Percentiles rank a stretch among this genome's conserved stretches.
Evolutionary conservation across 164 flowering plant genomes (phyloP).

Genomic region (Santalum album): DNA sequence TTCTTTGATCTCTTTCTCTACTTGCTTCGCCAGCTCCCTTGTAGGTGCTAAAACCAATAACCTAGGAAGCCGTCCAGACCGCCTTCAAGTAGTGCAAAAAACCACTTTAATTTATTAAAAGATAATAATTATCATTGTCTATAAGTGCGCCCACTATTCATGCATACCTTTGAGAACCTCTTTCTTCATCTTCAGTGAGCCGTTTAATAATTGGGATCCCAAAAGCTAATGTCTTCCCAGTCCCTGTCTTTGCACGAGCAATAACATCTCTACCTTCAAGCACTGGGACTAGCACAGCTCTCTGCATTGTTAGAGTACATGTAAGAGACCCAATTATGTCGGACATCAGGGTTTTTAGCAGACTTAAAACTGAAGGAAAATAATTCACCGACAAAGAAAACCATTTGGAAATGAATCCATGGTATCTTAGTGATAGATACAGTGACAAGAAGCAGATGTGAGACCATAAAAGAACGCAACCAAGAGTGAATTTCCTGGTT

Average conservation of each 20-base stretch:
- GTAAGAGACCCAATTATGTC: not conserved
- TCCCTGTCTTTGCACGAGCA: constrained; percentile 98
- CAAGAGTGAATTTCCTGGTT: too few relatives aligned
- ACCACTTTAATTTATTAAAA: not conserved
- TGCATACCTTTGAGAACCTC: constrained; percentile 40
- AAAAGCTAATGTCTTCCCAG: constrained; percentile 96
- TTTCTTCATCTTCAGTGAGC: constrained; percentile 42
- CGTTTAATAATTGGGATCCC: constrained; percentile 87
- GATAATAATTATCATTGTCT: not conserved
- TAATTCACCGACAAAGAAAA: not conserved
- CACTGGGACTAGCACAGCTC: constrained; percentile 89
- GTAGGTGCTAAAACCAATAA: constrained; percentile 87
- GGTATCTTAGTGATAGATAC: too few relatives aligned
- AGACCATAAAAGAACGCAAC: too few relatives aligned
- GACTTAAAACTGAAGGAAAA: not conserved
- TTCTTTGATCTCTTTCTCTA: constrained; percentile 88
- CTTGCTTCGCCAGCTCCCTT: constrained; percentile 94
- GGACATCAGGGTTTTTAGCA: not conserved
- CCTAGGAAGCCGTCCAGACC: constrained; percentile 71
- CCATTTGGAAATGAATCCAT: too few relatives aligned
- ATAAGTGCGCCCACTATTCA: not conserved
- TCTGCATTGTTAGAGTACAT: constrained; percentile 26
- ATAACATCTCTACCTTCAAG: constrained; percentile 85
- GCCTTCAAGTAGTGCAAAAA: constrained; percentile 28
- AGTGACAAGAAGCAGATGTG: too few relatives aligned